Evolutionary conservation across 164 flowering plant genomes (phyloP).

Genomic region (Tetracentron sinense): DNA sequence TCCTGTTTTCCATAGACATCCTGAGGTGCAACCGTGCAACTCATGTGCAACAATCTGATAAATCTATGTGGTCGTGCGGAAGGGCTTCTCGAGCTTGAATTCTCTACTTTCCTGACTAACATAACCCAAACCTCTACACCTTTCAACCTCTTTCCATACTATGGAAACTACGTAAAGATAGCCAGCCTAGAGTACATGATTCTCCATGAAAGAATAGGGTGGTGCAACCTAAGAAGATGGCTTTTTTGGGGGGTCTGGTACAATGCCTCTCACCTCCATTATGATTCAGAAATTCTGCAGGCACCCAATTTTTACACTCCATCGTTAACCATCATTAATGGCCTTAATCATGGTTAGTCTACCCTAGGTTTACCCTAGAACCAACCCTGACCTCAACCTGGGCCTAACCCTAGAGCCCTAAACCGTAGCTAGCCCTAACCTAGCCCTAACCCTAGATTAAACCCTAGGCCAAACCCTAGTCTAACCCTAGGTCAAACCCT

Average conservation of each 20-base stretch:
- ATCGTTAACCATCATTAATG: no score
- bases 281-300: no score
- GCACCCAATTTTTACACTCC: no score
- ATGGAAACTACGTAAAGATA: conserved; percentile 46
- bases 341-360: no score
- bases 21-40: conserved; percentile 24
- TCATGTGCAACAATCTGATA: conserved; percentile 40
- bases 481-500: no score
- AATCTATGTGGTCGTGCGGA: conserved; percentile 42
- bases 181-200: conserved; percentile 36
- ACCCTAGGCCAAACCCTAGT: no score
- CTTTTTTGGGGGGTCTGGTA: conserved; percentile 70
- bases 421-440: no score
- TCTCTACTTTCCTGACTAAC: conserved; percentile 28
- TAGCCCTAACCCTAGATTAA: no score
- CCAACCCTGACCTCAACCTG: no score
- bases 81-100: conserved; percentile 46
- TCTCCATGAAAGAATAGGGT: conserved; percentile 25
- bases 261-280: conserved; percentile 54
- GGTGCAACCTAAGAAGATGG: conserved; percentile 39
- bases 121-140: conserved; percentile 30
- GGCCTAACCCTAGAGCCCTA: no score
- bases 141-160: conserved; percentile 51
- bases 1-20: conserved; percentile 37
- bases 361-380: no score